phyloP scores from a whole-genome alignment of 2,329 filamentous ascomycete species.

The Trichoderma sp. region DNA sequence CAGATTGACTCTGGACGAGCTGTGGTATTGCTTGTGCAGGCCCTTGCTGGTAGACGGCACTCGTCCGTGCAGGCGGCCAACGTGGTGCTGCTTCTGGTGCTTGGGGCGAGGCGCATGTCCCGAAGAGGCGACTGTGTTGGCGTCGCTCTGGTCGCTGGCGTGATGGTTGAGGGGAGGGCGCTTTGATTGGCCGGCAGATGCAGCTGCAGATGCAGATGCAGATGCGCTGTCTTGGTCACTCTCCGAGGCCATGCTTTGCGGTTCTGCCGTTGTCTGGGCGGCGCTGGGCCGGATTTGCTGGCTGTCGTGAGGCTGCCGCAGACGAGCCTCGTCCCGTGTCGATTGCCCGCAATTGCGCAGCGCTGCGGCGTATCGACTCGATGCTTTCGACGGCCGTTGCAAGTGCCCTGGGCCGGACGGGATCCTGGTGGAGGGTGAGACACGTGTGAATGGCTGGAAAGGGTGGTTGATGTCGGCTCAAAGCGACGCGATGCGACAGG shows the following conservation, averaged over 20 bases:
- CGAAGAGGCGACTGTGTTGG: constrained; percentile 25
- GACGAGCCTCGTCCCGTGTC: background rate
- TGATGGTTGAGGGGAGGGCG: constrained; percentile 40
- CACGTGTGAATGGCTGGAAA: constrained; percentile 23
- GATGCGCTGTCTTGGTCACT: constrained; percentile 48
- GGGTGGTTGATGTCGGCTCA: constrained; percentile 18
- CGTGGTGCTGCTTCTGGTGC: constrained; percentile 34
- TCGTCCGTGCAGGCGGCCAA: constrained; percentile 49
- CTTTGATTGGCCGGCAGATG: constrained; percentile 54
- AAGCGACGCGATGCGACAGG: constrained; percentile 19
- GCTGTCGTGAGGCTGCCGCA: background rate
- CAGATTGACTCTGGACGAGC: constrained; percentile 36
- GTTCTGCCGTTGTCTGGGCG: constrained; percentile 1
- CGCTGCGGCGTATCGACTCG: background rate
- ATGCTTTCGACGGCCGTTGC: background rate
- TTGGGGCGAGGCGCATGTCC: constrained; percentile 28
- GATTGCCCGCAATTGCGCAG: constrained; percentile 1
- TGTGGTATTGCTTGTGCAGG: constrained; percentile 41
- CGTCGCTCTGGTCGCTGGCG: constrained; percentile 34
- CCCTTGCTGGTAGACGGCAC: constrained; percentile 53
- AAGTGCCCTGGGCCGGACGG: constrained; percentile 6
- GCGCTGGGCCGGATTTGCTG: constrained; percentile 2
- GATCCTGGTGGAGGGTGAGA: constrained; percentile 20
- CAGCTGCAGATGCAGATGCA: constrained; percentile 19
- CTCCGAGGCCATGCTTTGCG: constrained; percentile 41